Base-by-base conservation (phyloP, 139 green algal genomes). In the Nannochloris sp. region DNA sequence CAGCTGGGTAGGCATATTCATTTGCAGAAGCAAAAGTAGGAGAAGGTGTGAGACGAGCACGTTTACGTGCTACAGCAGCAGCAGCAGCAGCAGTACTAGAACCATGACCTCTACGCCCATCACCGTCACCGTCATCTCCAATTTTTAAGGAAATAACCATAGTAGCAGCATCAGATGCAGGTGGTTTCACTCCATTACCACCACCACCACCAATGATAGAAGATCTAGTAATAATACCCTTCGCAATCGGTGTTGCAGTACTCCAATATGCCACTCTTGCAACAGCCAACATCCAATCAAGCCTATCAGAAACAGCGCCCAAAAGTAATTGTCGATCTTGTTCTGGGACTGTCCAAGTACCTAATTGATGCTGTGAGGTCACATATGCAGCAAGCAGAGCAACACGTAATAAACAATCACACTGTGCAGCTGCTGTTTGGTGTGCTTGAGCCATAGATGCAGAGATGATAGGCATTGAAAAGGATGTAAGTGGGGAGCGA, bases 251-350 rank as follows among this genome's bases (percentile, higher is more conserved):
- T 3, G 66, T 65, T 32, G 47, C 31, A 14, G 54, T 38, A 4
- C 36, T 30, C 55, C 66, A 73, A 30, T 65, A 73, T 4, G 54
- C 66, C 35, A 65, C 46, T 3, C 38, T 60, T 4, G 66, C 56
- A 4, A 36, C 53, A 7, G 25, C 53, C 65, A 65, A 27, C 54
- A 72, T 63, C 7, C 42, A 12, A n/a, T 62, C 54, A 30, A 35
- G 19, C n/a, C 54, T 62, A 35, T 25, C 7, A 1, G 65, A 46
- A 45, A 72, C 45, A 39, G 62, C 39, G 13, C 19, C 15, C 1
- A 12, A 10, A 25, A 54, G 34, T 27, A 72, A 31, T 58, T 63
- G 27, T 15, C 31, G 36, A 8, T 72, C 54, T 7, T 55, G 33
- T 0, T 54, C 35, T 2, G 24, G 2, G n/a, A 72, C 36, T 8